Base-by-base conservation (phyloP, 495 filamentous ascomycete genomes). In the Venustampulla echinocandica region DNA sequence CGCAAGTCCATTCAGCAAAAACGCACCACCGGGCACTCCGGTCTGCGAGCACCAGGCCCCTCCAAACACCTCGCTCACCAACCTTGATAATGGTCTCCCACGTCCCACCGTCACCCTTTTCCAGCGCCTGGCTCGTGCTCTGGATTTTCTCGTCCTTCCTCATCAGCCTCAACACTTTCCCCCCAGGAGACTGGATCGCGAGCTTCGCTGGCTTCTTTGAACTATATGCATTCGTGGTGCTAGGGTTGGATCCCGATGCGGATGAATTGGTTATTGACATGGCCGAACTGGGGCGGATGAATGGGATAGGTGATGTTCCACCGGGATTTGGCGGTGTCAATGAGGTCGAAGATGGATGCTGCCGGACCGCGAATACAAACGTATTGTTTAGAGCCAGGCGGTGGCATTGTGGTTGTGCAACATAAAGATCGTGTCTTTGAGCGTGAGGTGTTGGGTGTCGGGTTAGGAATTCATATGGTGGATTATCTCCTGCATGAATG, bases 61-160 rank as follows among this genome's bases (percentile, higher is more conserved):
- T 78, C 92, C 92, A 98, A 20, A 82, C 75, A 0, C 92, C 92
- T 21, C 81, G 73, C 60, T 98, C 92, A 0, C 86, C 87, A 63
- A 90, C 88, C 69, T 98, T 98, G 63, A 88, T 95, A 35, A 97
- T 92, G 5, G 90, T 98, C 67, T 98, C 92, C 93, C 93, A 98
- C 0, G 82, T 76, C 36, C 84, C 86, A 11, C 87, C 86, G 44
- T 90, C 86, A 4, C 79, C 81, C 38, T 77, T 80, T 1, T 69
- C 72, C 3, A 55, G 35, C 42, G 47, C 5, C 57, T 68, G 37
- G 61, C 56, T 25, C 54, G 69, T 75, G 35, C 77, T 75, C 34
- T 52, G 50, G 20, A 49, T 48, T 10, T 68, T 64, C 44, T 95
- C 90, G 32, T 83, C 83, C 65, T 96, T 97, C 30, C 90, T 76